These are phyloP conservation scores for Strobilomyces echinocephalus DNA, from an alignment of 768 basidiomycete genomes.

Conservation along the genomic window DNA sequence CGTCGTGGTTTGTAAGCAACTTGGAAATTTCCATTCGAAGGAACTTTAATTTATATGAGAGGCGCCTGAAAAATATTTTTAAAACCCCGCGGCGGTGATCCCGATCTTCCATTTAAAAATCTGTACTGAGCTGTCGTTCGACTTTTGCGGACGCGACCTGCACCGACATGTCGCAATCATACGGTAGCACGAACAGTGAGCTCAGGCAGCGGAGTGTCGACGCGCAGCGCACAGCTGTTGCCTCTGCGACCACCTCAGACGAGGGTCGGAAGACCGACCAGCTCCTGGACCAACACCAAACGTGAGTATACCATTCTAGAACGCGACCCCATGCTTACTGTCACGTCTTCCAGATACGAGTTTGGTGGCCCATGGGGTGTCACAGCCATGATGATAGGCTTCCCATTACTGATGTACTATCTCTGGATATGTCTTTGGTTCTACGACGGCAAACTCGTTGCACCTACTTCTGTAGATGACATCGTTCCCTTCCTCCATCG, in stretches of 20 bases:
- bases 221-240: conserved; percentile 10
- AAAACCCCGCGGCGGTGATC: conserved; percentile 4
- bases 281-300: conserved; percentile 64
- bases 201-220: conserved; percentile 31
- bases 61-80: conserved; percentile 18
- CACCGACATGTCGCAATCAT: conserved; percentile 27
- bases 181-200: conserved; percentile 19
- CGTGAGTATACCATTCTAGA: conserved; percentile 33
- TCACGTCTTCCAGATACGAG: conserved; percentile 61
- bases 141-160: conserved; percentile 2
- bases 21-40: neutral
- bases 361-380: conserved; percentile 95
- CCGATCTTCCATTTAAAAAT: conserved; percentile 7
- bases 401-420: conserved; percentile 97
- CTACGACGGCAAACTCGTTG: conserved; percentile 79
- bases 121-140: conserved; percentile 6
- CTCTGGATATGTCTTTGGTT: conserved; percentile 97
- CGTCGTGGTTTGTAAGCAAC: conserved; percentile 11
- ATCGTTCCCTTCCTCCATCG: conserved; percentile 69
- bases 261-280: conserved; percentile 73
- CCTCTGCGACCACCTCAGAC: conserved; percentile 44
- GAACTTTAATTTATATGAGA: conserved; percentile 6
- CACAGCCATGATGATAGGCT: conserved; percentile 87
- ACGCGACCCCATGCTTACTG: conserved; percentile 3
- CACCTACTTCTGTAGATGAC: conserved; percentile 64